Base-by-base conservation (phyloP, 1,139 yeast genomes). In the Scheffersomyces illinoinensis region DNA sequence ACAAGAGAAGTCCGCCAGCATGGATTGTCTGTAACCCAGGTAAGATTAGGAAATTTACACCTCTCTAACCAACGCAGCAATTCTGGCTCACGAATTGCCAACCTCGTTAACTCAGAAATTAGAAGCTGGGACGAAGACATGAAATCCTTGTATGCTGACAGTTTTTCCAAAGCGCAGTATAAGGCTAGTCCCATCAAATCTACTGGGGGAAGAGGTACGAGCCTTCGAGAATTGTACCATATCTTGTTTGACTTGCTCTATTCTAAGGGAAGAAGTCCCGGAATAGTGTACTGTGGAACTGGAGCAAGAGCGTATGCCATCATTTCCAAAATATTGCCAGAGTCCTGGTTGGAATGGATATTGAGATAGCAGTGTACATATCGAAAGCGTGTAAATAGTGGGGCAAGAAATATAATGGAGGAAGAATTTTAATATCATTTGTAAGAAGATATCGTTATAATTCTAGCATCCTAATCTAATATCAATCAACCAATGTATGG, bases 231-330 rank as follows among this genome's bases (percentile, higher is more conserved):
- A n/a, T 76, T 87, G 47, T 84, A 85, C 65, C 85, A 86, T 67
- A 71, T 79, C 48, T 68, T 87, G 10, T 87, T 82, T 68, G 91
- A 87, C 64, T 71, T 87, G 63, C 70, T 85, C 3, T 85, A 84
- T 63, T 59, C 67, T 8, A 63, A 62, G 24, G 47, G 47, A 7
- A 65, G 62, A 17, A 71, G 73, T 58, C 71, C 81, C 1, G 60
- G 74, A 0, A 75, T 81, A 6, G 79, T 75, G 5, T 84, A 82
- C 65, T 80, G 83, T 65, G 88, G 88, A 0, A 67, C 80, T 3
- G 87, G 87, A 0, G 84, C 88, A 0, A 68, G 86, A 51, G 64
- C 74, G 6, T 79, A 84, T 58, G 82, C 79, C 49, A 66, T 74
- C 67, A 62, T 80, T 8, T 59, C 79, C 2, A 64, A 73, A 48